These are phyloP conservation scores for Pueraria montana DNA, from an alignment of 306 rosid species.

Conservation along the genomic window DNA sequence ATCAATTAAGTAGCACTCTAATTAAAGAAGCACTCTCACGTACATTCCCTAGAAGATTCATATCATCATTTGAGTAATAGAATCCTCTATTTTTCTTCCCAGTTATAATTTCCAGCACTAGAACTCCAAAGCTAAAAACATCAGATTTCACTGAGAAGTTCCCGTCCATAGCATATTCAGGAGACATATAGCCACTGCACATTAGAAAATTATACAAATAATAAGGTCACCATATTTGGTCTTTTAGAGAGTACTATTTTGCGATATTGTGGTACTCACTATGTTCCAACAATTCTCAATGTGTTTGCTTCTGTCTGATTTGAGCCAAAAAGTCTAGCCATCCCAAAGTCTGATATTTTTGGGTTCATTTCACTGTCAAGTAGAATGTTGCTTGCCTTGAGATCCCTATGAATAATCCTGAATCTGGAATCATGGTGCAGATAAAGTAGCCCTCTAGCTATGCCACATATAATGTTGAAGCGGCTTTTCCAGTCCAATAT, in stretches of 20 bases:
- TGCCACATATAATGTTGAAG: slow-evolving; percentile 71
- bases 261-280: slow-evolving; percentile 59
- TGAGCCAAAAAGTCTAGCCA: slow-evolving; percentile 74
- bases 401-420: slow-evolving; percentile 84
- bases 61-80: slow-evolving; percentile 61
- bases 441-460: slow-evolving; percentile 81
- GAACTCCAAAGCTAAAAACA: slow-evolving; percentile 82
- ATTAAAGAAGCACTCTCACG: slow-evolving; percentile 21
- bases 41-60: slow-evolving; percentile 74
- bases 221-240: neutral
- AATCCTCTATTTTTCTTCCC: slow-evolving; percentile 76
- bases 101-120: slow-evolving; percentile 69
- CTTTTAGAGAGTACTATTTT: neutral
- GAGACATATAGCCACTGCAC: slow-evolving; percentile 82
- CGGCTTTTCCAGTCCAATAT: slow-evolving; percentile 67
- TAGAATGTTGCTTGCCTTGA: slow-evolving; percentile 77
- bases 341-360: slow-evolving; percentile 84
- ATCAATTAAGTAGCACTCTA: slow-evolving; percentile 21
- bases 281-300: slow-evolving; percentile 79
- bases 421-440: slow-evolving; percentile 83
- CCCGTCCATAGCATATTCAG: slow-evolving; percentile 86
- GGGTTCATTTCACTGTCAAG: slow-evolving; percentile 75
- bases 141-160: slow-evolving; percentile 78
- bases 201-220: neutral
- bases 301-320: slow-evolving; percentile 77